Conservation (phyloP, 2,329 filamentous ascomycete genomes). For the Penicillium sumatraense region DNA sequence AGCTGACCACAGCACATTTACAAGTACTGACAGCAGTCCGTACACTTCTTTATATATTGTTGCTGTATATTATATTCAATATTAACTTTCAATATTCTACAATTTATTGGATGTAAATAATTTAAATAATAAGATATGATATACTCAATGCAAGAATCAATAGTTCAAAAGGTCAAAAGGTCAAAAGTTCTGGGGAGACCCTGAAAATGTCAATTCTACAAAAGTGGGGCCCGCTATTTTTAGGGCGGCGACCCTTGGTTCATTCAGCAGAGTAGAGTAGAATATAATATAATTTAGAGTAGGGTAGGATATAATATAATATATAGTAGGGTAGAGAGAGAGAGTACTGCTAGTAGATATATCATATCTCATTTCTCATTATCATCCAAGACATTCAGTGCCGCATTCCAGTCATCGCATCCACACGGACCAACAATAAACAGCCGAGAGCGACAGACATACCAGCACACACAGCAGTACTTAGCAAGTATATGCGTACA, state of each 20-base stretch:
- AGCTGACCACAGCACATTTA: background rate
- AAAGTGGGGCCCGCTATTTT: conserved; percentile 5
- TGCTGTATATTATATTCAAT: no score
- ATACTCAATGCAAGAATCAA: background rate
- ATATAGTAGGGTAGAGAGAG: background rate
- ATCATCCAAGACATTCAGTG: background rate
- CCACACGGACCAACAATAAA: conserved; percentile 1
- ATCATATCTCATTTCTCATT: background rate
- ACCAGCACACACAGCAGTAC: background rate
- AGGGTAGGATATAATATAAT: background rate
- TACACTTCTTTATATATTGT: no score
- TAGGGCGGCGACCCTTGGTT: background rate
- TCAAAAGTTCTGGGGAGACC: background rate
- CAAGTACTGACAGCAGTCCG: no score
- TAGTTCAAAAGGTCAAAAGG: background rate
- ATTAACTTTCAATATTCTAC: no score
- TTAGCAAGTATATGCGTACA: no score
- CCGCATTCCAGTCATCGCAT: conserved; percentile 1
- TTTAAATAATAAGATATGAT: background rate
- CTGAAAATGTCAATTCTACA: background rate
- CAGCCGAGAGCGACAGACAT: background rate
- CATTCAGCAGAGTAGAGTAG: background rate
- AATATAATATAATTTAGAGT: background rate
- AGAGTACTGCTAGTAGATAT: background rate
- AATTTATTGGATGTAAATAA: background rate